A percentile compares a stretch with the other conserved stretches of the same genome.
phyloP scores from a whole-genome alignment of 768 basidiomycete species.

The Pholiota conissans region DNA sequence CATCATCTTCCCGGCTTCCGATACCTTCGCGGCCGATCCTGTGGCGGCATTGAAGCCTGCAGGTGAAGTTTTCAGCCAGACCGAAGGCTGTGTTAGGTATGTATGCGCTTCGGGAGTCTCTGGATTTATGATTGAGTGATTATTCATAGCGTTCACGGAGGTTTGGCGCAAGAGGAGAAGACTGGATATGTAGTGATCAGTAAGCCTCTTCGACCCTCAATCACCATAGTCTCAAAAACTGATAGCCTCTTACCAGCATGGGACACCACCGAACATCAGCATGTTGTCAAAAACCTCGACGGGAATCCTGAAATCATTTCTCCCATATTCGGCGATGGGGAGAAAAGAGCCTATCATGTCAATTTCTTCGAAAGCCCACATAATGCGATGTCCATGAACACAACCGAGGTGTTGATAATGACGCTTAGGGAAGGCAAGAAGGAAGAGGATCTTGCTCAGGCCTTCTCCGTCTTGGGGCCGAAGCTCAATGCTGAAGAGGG shows the following conservation, averaged over 20 bases:
- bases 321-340: neutral
- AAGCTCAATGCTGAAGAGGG: constrained; percentile 2
- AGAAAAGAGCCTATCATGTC: constrained; percentile 7
- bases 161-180: too few species aligned
- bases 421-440: constrained; percentile 14
- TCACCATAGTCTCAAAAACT: too few species aligned
- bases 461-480: neutral
- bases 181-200: too few species aligned
- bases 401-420: constrained; percentile 12
- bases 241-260: too few species aligned
- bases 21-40: neutral
- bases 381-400: constrained; percentile 8
- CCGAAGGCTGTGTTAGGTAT: too few species aligned
- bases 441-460: constrained; percentile 4
- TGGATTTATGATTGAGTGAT: neutral
- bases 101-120: too few species aligned
- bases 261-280: too few species aligned
- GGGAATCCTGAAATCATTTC: too few species aligned
- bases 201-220: too few species aligned
- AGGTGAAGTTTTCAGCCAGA: neutral
- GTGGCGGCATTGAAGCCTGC: neutral
- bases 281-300: too few species aligned
- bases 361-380: constrained; percentile 5
- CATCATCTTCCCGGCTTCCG: constrained; percentile 1
- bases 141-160: too few species aligned